Evolutionary conservation across 2,329 filamentous ascomycete genomes (phyloP).

Genomic region (Fusarium tupiense): DNA sequence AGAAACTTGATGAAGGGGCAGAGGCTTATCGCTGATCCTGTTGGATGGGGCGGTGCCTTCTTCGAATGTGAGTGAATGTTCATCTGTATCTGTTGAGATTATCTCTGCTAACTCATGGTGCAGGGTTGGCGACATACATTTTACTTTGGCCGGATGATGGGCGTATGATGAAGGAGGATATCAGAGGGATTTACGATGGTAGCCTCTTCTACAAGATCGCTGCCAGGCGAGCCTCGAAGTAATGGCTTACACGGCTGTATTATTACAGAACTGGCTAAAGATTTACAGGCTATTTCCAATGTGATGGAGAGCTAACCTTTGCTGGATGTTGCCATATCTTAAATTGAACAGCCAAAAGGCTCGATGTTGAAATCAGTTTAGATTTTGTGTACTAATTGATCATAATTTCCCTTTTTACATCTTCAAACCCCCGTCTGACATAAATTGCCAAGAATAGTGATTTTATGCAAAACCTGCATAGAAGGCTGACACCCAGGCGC

Average conservation of each 20-base stretch:
- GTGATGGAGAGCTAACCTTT: no score
- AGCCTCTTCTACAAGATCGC: neutral
- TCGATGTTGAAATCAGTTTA: no score
- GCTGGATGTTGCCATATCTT: neutral
- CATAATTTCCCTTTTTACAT: no score
- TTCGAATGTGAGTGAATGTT: neutral
- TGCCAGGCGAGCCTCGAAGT: neutral
- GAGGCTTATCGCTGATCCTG: accelerated
- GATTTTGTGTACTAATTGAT: no score
- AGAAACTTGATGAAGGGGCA: neutral
- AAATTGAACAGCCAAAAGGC: no score
- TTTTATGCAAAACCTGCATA: neutral
- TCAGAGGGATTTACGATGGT: neutral
- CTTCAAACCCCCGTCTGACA: accelerated
- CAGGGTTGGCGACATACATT: neutral
- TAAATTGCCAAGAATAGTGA: neutral
- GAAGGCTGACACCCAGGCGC: neutral
- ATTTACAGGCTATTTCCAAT: no score
- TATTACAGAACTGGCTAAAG: no score
- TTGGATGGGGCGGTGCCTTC: neutral
- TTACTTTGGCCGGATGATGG: neutral
- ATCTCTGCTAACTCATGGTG: no score
- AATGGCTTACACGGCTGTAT: no score
- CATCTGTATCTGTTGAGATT: no score
- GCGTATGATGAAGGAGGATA: neutral